Evolutionary conservation across 768 basidiomycete genomes (phyloP).

Genomic region (Amanita thiersii): DNA sequence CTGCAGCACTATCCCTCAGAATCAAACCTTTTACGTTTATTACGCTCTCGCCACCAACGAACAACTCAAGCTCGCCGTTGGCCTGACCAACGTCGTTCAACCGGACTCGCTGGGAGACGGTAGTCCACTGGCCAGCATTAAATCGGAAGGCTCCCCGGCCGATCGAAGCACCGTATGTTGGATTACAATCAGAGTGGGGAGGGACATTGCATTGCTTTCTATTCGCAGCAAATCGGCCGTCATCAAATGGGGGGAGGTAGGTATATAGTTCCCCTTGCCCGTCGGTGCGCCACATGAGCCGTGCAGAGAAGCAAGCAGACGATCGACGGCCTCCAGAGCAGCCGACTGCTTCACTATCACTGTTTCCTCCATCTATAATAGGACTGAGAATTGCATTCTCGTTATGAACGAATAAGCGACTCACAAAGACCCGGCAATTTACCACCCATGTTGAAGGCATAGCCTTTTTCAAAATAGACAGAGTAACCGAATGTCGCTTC

Average conservation of each 20-base stretch:
- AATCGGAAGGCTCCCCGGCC: constrained; percentile 65
- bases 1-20: constrained; percentile 37
- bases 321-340: constrained; percentile 63
- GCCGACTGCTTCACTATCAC: constrained; percentile 31
- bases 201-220: constrained; percentile 38
- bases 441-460: constrained; percentile 60
- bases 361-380: constrained; percentile 46
- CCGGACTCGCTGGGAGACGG: constrained; percentile 60
- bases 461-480: constrained; percentile 54
- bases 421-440: constrained; percentile 68
- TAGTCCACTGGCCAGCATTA: constrained; percentile 55
- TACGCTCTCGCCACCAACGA: constrained; percentile 56
- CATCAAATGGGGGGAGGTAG: constrained; percentile 48
- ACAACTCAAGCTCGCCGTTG: constrained; percentile 69
- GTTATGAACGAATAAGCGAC: constrained; percentile 13
- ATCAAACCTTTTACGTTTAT: constrained; percentile 49
- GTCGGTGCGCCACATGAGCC: constrained; percentile 61
- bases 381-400: constrained; percentile 4
- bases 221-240: constrained; percentile 34
- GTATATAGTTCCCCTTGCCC: constrained; percentile 64
- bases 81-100: constrained; percentile 64
- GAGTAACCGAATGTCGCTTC: constrained; percentile 60
- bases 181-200: constrained; percentile 47
- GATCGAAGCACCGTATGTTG: constrained; percentile 57
- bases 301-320: constrained; percentile 50